A percentile compares a stretch with the other conserved stretches of the same genome.
These are phyloP conservation scores for Suillus variegatus DNA, from an alignment of 768 basidiomycete species.

Conservation along the genomic window DNA sequence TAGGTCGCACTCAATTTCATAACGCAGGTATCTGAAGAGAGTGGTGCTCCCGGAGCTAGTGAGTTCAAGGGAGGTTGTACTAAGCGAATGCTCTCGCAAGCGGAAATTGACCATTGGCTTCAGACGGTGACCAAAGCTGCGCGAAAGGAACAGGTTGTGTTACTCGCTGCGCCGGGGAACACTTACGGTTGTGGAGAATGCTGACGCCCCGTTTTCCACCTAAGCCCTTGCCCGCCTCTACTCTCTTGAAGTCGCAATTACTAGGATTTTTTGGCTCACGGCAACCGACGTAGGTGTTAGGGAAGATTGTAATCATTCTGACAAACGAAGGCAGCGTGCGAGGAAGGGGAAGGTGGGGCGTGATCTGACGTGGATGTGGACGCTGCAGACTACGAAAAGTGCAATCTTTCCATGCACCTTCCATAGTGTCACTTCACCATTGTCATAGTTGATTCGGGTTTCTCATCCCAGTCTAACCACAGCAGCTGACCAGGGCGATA, in stretches of 20 bases:
- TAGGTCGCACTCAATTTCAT: background rate
- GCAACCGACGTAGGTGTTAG: slow-evolving; percentile 33
- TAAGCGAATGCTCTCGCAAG: slow-evolving; percentile 29
- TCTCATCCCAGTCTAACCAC: too few species aligned
- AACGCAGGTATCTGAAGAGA: slow-evolving; percentile 54
- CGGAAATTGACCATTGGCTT: slow-evolving; percentile 24
- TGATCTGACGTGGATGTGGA: slow-evolving; percentile 42
- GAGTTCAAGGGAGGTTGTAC: slow-evolving; percentile 42
- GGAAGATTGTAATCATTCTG: slow-evolving; percentile 57
- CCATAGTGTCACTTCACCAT: too few species aligned
- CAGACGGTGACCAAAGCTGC: slow-evolving; percentile 21
- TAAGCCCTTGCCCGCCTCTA: slow-evolving; percentile 6
- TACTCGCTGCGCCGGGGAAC: slow-evolving; percentile 23
- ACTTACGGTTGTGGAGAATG: slow-evolving; percentile 43
- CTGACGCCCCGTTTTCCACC: slow-evolving; percentile 5
- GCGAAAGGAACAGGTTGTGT: slow-evolving; percentile 18
- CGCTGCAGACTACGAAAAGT: slow-evolving; percentile 29
- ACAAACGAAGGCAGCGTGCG: slow-evolving; percentile 48
- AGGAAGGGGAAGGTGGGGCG: slow-evolving; percentile 45
- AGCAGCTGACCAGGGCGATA: too few species aligned
- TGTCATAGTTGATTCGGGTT: too few species aligned
- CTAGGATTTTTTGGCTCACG: slow-evolving; percentile 14
- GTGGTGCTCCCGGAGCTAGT: slow-evolving; percentile 50
- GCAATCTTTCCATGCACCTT: too few species aligned
- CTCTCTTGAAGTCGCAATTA: slow-evolving; percentile 26